Percentiles rank a stretch among this genome's conserved stretches.
Evolutionary conservation across 1,284 basidiomycete genomes (phyloP).

Genomic region (Apiotrichum porosum): DNA sequence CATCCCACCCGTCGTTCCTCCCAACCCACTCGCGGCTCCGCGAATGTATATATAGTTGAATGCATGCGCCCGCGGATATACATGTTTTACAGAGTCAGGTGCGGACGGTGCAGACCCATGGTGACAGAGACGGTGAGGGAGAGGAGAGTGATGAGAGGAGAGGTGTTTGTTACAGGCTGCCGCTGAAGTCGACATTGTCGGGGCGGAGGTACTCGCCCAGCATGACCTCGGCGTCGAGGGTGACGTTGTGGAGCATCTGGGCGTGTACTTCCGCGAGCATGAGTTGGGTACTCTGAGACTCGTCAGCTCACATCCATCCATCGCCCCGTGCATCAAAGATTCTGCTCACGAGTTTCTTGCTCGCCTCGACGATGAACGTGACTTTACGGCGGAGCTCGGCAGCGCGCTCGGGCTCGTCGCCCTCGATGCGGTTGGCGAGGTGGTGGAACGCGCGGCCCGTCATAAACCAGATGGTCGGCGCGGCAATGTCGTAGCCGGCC

Average conservation of each 20-base stretch:
- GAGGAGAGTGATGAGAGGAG: too few species aligned
- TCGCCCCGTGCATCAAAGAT: too few species aligned
- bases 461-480: constrained; percentile 12
- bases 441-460: constrained; percentile 13
- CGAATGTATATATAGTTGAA: background rate
- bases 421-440: constrained; percentile 11
- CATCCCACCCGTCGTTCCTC: too few species aligned
- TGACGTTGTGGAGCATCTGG: constrained; percentile 18
- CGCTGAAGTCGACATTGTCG: constrained; percentile 13
- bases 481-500: constrained; percentile 16
- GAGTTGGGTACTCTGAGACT: background rate
- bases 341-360: constrained; percentile 6
- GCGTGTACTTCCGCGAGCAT: constrained; percentile 16
- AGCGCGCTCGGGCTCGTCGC: constrained; percentile 5
- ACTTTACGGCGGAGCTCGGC: constrained; percentile 4
- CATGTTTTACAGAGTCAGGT: background rate
- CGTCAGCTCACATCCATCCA: background rate
- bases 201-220: constrained; percentile 20
- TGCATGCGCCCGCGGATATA: background rate
- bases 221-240: constrained; percentile 16
- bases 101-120: too few species aligned
- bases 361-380: constrained; percentile 6
- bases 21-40: too few species aligned
- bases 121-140: too few species aligned
- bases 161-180: too few species aligned